A percentile compares a stretch with the other conserved stretches of the same genome.
Evolutionary conservation across 306 rosid genomes (phyloP).

Genomic region (Pterocarpus santalinus): DNA sequence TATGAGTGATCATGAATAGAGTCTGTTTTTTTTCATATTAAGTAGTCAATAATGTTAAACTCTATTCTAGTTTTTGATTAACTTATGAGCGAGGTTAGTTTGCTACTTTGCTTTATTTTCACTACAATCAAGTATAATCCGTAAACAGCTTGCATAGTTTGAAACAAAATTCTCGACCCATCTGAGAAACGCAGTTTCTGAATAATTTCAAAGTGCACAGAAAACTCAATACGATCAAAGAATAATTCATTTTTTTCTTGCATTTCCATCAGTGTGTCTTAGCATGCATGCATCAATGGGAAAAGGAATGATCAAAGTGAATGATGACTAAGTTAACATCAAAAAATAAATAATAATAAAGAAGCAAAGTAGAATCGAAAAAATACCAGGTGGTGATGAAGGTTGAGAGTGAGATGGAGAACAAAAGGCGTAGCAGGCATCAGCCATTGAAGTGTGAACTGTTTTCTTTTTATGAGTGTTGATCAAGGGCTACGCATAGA

Average conservation of each 20-base stretch:
- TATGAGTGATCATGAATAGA: not conserved
- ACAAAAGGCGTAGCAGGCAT: constrained; percentile 29
- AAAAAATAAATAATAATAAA: not conserved
- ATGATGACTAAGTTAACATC: constrained; percentile 5
- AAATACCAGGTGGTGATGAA: constrained; percentile 51
- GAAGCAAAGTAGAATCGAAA: constrained; percentile 9
- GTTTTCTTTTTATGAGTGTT: not conserved
- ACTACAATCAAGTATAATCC: not conserved
- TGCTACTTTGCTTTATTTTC: not conserved
- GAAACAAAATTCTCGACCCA: not conserved
- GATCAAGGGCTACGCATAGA: not conserved
- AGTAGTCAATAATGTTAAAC: not conserved
- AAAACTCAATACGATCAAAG: constrained; percentile 16
- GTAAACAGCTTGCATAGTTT: not conserved
- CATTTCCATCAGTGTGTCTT: not conserved
- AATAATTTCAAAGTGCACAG: not conserved
- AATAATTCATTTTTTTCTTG: not conserved
- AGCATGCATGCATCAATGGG: constrained; percentile 9
- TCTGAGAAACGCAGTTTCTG: not conserved
- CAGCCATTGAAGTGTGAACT: constrained; percentile 46
- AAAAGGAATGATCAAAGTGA: constrained; percentile 6
- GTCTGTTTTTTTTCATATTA: not conserved
- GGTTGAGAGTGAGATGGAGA: constrained; percentile 45
- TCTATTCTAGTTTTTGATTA: constrained; percentile 16
- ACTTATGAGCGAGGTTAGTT: not conserved